A percentile compares a stretch with the other conserved stretches of the same genome.
Evolutionary conservation across 1,284 basidiomycete species (phyloP).

Genomic region (Cutaneotrichosporon dermatis): DNA sequence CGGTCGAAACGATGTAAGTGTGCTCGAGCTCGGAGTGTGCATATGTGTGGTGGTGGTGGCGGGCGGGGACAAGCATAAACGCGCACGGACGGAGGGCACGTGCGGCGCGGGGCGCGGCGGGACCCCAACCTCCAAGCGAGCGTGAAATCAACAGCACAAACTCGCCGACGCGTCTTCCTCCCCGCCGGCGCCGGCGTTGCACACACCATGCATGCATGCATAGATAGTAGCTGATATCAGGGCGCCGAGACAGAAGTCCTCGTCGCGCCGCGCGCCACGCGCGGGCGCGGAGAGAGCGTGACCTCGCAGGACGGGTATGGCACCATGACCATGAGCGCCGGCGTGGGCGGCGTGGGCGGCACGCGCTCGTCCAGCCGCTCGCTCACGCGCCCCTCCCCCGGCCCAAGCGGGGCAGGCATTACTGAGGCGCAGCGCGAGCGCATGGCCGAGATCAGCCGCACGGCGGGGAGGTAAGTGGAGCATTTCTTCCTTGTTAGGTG

Average conservation of each 20-base stretch:
- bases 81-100: too few relatives aligned
- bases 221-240: slow-evolving; percentile 2
- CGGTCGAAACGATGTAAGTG: not conserved
- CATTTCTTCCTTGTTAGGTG: not conserved
- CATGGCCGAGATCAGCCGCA: slow-evolving; percentile 17
- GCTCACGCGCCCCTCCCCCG: not conserved
- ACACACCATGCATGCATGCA: not conserved
- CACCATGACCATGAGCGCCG: slow-evolving; percentile 14
- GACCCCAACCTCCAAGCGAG: not conserved
- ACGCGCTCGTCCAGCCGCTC: not conserved
- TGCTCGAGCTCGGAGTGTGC: not conserved
- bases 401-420: not conserved
- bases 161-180: too few relatives aligned
- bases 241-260: slow-evolving; percentile 10
- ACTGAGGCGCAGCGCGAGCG: slow-evolving; percentile 9
- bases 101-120: not conserved
- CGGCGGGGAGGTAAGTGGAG: slow-evolving; percentile 18
- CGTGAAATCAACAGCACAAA: not conserved
- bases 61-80: not conserved
- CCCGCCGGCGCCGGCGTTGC: too few relatives aligned
- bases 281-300: slow-evolving; percentile 9
- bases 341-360: not conserved
- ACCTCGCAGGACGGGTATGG: slow-evolving; percentile 14
- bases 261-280: slow-evolving; percentile 8
- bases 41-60: not conserved